These are phyloP conservation scores for Phaeosphaeriaceae sp. DNA, from an alignment of 2,329 filamentous ascomycete genomes.

Conservation along the genomic window DNA sequence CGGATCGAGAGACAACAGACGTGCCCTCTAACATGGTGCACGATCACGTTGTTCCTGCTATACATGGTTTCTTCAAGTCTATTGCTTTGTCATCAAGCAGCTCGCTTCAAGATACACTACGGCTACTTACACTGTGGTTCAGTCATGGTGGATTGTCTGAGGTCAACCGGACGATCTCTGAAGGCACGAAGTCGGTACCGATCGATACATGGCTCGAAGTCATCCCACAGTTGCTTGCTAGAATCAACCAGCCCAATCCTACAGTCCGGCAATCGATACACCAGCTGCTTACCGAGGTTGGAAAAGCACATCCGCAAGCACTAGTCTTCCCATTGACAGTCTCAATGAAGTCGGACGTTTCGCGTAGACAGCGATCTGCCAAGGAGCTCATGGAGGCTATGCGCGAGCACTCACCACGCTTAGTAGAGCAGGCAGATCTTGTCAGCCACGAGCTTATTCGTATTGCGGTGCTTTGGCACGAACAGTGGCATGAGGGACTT, in stretches of 20 bases:
- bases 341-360: constrained; percentile 94
- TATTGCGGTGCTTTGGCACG: constrained; percentile 97
- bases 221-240: constrained; percentile 94
- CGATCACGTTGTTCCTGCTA: constrained; percentile 91
- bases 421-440: constrained; percentile 93
- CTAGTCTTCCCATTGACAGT: constrained; percentile 97
- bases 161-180: constrained; percentile 85
- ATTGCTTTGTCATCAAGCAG: constrained; percentile 91
- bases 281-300: constrained; percentile 88
- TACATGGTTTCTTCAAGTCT: constrained; percentile 96
- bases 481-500: constrained; percentile 97
- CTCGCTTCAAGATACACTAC: constrained; percentile 92
- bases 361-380: constrained; percentile 83
- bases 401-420: constrained; percentile 87
- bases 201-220: constrained; percentile 99
- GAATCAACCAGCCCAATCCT: constrained; percentile 94
- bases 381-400: constrained; percentile 97
- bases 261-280: constrained; percentile 90
- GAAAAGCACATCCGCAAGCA: constrained; percentile 92
- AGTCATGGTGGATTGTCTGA: constrained; percentile 86
- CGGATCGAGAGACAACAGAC: constrained; percentile 64
- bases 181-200: constrained; percentile 89
- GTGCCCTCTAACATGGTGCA: constrained; percentile 73
- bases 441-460: constrained; percentile 97
- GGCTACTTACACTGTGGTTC: constrained; percentile 95